Evolutionary conservation across 2,329 filamentous ascomycete species (phyloP).

Genomic region (Coniochaeta sp.): DNA sequence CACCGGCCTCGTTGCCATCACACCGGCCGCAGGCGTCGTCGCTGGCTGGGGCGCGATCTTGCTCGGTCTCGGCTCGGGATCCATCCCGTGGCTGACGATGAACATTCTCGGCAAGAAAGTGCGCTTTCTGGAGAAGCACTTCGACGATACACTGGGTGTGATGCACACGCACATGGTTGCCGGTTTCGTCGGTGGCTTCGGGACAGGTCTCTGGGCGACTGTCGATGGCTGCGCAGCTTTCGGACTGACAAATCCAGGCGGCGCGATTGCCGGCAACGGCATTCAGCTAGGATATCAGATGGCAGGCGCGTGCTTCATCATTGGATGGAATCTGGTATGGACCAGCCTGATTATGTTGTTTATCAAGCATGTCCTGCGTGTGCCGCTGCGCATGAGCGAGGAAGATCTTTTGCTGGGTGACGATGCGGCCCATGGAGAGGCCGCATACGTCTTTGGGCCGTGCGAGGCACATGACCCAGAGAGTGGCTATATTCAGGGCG

Average conservation of each 20-base stretch:
- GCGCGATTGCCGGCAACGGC: conserved; percentile 42
- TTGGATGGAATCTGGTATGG: conserved; percentile 43
- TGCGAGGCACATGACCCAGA: conserved; percentile 15
- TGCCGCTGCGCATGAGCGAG: conserved; percentile 38
- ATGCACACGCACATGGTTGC: conserved; percentile 36
- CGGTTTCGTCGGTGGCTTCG: conserved; percentile 35
- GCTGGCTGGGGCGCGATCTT: conserved; percentile 26
- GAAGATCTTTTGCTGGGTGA: conserved; percentile 36
- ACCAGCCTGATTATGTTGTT: conserved; percentile 39
- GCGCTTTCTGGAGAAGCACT: conserved; percentile 9
- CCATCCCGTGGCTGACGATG: neutral
- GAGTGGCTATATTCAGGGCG: conserved; percentile 16
- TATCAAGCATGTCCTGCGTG: conserved; percentile 39
- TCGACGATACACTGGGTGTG: conserved; percentile 18
- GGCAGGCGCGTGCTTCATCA: conserved; percentile 38
- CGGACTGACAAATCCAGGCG: conserved; percentile 33
- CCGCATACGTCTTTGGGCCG: conserved; percentile 27
- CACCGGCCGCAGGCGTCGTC: conserved; percentile 30
- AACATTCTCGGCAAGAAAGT: neutral
- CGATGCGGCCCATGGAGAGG: conserved; percentile 39
- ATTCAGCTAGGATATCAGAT: conserved; percentile 41
- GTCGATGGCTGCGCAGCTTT: conserved; percentile 37
- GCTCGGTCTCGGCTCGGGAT: neutral
- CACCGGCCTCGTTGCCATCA: conserved; percentile 17
- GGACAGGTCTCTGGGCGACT: conserved; percentile 37